Conservation (phyloP, 139 green algal species). For the Picochlorum sp. region DNA sequence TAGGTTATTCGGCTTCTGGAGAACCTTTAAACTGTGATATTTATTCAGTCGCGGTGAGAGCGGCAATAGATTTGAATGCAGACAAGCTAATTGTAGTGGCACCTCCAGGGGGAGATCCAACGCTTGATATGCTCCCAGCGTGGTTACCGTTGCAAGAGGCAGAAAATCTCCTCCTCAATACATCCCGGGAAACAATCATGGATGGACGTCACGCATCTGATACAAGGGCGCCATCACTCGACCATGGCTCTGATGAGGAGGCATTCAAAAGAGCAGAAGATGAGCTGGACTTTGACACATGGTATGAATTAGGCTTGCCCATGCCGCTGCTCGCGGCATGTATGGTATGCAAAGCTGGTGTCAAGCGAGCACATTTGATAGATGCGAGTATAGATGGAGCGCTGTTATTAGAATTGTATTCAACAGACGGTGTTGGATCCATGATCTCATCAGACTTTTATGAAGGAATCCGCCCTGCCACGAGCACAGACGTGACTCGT, state of each 20-base stretch:
- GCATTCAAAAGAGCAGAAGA: not conserved
- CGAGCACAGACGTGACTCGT: slow-evolving; percentile 42
- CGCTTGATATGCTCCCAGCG: slow-evolving; percentile 31
- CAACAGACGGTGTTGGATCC: slow-evolving; percentile 78
- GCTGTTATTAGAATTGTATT: slow-evolving; percentile 92
- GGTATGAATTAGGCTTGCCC: slow-evolving; percentile 23
- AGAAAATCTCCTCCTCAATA: slow-evolving; percentile 43
- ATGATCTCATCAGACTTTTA: slow-evolving; percentile 94
- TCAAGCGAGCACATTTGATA: slow-evolving; percentile 67
- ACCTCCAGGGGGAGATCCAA: slow-evolving; percentile 17
- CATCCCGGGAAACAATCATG: not conserved
- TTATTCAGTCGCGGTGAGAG: slow-evolving; percentile 37
- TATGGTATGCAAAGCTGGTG: slow-evolving; percentile 40
- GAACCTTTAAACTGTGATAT: slow-evolving; percentile 88
- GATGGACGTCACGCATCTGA: not conserved
- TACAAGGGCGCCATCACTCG: not conserved
- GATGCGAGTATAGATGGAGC: slow-evolving; percentile 16
- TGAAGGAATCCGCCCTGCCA: slow-evolving; percentile 76
- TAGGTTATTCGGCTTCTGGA: slow-evolving; percentile 56
- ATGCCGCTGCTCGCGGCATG: slow-evolving; percentile 32
- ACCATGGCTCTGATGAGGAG: not conserved
- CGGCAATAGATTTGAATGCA: slow-evolving; percentile 55
- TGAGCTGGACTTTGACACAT: slow-evolving; percentile 20
- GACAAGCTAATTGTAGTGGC: slow-evolving; percentile 92
- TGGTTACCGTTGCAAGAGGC: slow-evolving; percentile 75